These are phyloP conservation scores for Protoeuglena noctilucae DNA, from an alignment of 139 green algal genomes.

Conservation along the genomic window DNA sequence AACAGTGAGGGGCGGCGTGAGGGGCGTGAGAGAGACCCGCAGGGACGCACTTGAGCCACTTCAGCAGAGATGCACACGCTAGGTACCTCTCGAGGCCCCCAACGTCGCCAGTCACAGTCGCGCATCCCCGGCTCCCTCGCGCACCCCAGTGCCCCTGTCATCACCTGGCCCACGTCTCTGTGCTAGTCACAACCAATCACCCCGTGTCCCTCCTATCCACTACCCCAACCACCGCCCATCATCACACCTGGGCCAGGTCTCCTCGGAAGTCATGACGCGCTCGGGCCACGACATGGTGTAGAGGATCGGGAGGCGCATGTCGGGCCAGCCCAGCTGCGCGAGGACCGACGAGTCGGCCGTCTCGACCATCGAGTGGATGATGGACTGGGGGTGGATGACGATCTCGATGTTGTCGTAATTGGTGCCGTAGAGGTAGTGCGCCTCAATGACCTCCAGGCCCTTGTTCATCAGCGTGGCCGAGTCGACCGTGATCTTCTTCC, in stretches of 20 bases:
- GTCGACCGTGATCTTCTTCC: slow-evolving; percentile 97
- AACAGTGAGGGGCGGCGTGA: no score
- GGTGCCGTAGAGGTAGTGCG: slow-evolving; percentile 95
- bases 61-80: no score
- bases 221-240: no score
- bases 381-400: slow-evolving; percentile 97
- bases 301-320: slow-evolving; percentile 98
- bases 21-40: no score
- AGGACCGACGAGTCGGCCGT: slow-evolving; percentile 85
- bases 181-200: no score
- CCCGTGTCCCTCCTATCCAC: no score
- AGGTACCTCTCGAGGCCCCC: no score
- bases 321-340: slow-evolving; percentile 91
- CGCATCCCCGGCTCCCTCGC: no score
- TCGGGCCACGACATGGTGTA: slow-evolving; percentile 96
- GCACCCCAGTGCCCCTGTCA: no score
- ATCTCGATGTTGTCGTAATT: slow-evolving; percentile 98
- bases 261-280: slow-evolving; percentile 59
- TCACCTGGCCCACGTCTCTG: no score
- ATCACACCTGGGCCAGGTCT: slow-evolving; percentile 85
- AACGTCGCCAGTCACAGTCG: no score
- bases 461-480: slow-evolving; percentile 99
- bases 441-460: slow-evolving; percentile 90
- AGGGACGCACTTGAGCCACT: no score
- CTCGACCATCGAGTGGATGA: slow-evolving; percentile 99